Percentiles rank a stretch among this genome's conserved stretches.
These are phyloP conservation scores for Leptographium galeiforme DNA, from an alignment of 2,329 filamentous ascomycete genomes.

Conservation along the genomic window DNA sequence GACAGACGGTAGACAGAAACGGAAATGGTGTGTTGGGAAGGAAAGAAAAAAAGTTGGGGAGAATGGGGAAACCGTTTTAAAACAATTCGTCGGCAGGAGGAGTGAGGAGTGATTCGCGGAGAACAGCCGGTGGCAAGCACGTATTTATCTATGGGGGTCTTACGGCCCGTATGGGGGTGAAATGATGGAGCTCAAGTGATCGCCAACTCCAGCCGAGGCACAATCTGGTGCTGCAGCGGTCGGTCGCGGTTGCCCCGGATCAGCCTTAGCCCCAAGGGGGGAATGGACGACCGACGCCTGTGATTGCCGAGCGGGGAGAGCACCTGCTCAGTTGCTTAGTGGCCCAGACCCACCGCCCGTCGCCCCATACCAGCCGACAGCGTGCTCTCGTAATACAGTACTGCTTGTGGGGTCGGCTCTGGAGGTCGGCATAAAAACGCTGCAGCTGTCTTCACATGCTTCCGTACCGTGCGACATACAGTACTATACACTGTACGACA, in stretches of 20 bases:
- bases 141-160: too few relatives aligned
- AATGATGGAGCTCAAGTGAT: not conserved
- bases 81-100: too few relatives aligned
- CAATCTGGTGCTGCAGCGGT: not conserved
- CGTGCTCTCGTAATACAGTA: not conserved
- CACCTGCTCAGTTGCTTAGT: not conserved
- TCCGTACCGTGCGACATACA: not conserved
- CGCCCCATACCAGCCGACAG: not conserved
- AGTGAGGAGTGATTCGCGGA: too few relatives aligned
- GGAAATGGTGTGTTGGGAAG: not conserved
- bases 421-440: not conserved
- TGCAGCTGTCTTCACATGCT: not conserved
- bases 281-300: not conserved
- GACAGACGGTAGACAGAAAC: not conserved
- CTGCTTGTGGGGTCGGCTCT: not conserved
- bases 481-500: not conserved
- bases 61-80: not conserved
- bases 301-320: conserved; percentile 11
- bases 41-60: not conserved
- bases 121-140: too few relatives aligned
- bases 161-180: too few relatives aligned
- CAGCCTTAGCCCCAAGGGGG: not conserved
- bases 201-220: conserved; percentile 10
- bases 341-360: not conserved
- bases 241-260: not conserved